Base-by-base conservation (phyloP, 805 yeast genomes). In the Cephaloascus fragrans region DNA sequence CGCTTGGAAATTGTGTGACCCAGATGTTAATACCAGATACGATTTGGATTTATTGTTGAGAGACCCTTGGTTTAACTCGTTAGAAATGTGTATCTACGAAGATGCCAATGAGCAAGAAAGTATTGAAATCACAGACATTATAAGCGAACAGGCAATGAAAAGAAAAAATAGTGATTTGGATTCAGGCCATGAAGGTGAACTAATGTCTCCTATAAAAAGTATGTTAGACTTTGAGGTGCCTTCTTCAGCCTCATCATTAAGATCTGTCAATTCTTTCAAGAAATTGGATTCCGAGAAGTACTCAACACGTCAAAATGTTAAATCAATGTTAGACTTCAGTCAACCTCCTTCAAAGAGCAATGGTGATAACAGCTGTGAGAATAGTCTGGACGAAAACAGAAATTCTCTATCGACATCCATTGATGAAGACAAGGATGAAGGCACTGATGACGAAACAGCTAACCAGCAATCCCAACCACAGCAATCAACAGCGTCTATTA, bases 1-100 rank as follows among this genome's bases (percentile, higher is more conserved):
- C 4, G 78, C 85, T 6, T 82, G 89, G 87, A 73, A 83, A 53
- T 57, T 83, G 38, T 74, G 82, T 48, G 88, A 83, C 50, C 86
- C 87, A 3, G 61, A 74, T 18, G 63, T 71, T 0, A 50, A 48
- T 2, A 63, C 73, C 5, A 64, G 94, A 44, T 76, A 77, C 51
- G 65, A 71, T 15, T 49, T 83, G 44, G 64, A 69, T 1, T 65
- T 69, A 19, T 57, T 83, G 26, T 73, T 79, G 44, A 48, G 62
- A 2, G 88, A 83, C 48, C 76, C 80, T 9, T 83, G 83, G 78
- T 82, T 83, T 52, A 59, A 57, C 20, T 46, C 59, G 3, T 60
- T 81, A 36, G 83, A 75, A 44, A 71, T 75, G 62, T 83, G 90
- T 52, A 46, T 73, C 15, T 69, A 69, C 46, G 84, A 77, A 50